A percentile compares a stretch with the other conserved stretches of the same genome.
These are phyloP conservation scores for Xylaria sp. DNA, from an alignment of 2,329 filamentous ascomycete species.

Conservation along the genomic window DNA sequence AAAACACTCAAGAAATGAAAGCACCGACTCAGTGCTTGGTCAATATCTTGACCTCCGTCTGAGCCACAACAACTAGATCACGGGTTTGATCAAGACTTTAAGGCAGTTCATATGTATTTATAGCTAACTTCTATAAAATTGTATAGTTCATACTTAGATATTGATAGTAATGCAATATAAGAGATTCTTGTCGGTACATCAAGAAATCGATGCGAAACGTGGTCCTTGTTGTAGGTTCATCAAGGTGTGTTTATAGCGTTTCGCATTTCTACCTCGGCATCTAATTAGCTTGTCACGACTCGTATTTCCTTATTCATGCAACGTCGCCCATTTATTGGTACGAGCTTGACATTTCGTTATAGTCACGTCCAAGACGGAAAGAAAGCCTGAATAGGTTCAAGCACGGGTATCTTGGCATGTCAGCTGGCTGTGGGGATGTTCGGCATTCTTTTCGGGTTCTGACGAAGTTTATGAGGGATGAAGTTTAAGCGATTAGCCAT, in stretches of 20 bases:
- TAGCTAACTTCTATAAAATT: slow-evolving; percentile 6
- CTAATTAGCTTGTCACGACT: background rate
- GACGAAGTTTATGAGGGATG: background rate
- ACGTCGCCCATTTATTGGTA: background rate
- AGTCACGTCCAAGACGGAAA: background rate
- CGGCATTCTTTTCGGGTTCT: background rate
- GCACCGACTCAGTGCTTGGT: slow-evolving; percentile 44
- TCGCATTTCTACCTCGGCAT: background rate
- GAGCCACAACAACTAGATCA: slow-evolving; percentile 27
- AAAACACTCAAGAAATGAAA: slow-evolving; percentile 40
- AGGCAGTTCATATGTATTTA: background rate
- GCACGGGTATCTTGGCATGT: slow-evolving; percentile 12
- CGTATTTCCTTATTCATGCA: background rate
- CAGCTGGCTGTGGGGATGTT: background rate
- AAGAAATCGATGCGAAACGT: background rate
- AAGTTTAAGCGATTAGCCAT: background rate
- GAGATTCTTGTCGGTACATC: background rate
- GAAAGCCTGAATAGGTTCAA: background rate
- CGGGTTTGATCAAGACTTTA: background rate
- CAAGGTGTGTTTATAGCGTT: background rate
- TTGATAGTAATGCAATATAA: background rate
- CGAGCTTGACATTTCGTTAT: background rate
- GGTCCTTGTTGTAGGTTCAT: background rate
- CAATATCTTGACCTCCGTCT: slow-evolving; percentile 44
- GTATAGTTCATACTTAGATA: slow-evolving; percentile 46